Percentiles rank a stretch among this genome's conserved stretches.
Evolutionary conservation across 805 yeast species (phyloP).

Genomic region (Ogataea corticis): DNA sequence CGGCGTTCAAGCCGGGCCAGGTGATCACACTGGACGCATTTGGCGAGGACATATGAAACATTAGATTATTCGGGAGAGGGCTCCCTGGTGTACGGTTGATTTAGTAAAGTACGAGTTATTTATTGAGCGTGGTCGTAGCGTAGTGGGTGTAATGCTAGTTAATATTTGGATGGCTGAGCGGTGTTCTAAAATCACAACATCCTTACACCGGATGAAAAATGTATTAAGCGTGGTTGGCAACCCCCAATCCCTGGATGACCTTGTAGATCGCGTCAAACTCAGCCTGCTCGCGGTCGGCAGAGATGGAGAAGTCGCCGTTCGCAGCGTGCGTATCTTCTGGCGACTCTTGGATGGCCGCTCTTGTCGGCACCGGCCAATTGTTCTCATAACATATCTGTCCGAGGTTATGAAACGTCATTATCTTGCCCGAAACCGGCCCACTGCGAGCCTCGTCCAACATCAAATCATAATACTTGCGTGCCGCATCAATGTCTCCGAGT

Average conservation of each 20-base stretch:
- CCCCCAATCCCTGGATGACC: slow-evolving; percentile 1
- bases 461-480: slow-evolving; percentile 16
- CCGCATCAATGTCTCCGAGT: slow-evolving; percentile 21
- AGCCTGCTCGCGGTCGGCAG: neutral
- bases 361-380: slow-evolving; percentile 19
- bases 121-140: neutral
- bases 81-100: neutral
- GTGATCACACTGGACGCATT: slow-evolving; percentile 72
- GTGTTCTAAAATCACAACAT: too few species aligned
- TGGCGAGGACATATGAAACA: slow-evolving; percentile 66
- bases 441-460: slow-evolving; percentile 5
- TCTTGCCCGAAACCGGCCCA: neutral
- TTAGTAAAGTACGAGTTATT: neutral
- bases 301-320: too few species aligned
- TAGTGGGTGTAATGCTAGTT: too few species aligned
- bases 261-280: slow-evolving; percentile 2
- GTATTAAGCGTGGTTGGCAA: too few species aligned
- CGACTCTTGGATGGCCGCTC: neutral
- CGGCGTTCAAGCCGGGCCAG: slow-evolving; percentile 98
- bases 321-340: too few species aligned
- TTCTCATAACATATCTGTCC: slow-evolving; percentile 16
- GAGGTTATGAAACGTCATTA: slow-evolving; percentile 7
- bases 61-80: neutral
- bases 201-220: too few species aligned
- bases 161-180: too few species aligned